These are phyloP conservation scores for Rubia yunnanensis DNA, from an alignment of 257 asterid genomes.

Conservation along the genomic window DNA sequence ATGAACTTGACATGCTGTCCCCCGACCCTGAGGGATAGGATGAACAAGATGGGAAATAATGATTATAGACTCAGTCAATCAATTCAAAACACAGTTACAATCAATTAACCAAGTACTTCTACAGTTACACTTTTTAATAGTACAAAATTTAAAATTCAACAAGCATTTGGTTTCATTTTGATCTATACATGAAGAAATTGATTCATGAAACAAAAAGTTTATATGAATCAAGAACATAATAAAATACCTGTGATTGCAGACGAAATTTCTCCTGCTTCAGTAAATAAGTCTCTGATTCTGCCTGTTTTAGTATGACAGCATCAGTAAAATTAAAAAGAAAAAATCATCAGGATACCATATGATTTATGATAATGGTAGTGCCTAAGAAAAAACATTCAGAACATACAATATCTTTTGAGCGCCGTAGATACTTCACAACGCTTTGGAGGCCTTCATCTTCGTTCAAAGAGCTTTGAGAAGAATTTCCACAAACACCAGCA, in stretches of 20 bases:
- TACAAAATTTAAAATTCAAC: background rate
- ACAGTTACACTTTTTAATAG: background rate
- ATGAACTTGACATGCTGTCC: background rate
- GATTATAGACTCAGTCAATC: background rate
- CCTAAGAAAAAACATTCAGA: background rate
- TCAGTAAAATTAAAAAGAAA: background rate
- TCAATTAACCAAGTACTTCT: background rate
- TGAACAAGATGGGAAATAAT: background rate
- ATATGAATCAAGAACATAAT: background rate
- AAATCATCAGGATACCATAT: background rate
- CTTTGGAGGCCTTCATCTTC: slow-evolving; percentile 68
- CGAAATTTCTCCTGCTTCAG: slow-evolving; percentile 80
- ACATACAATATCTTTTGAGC: slow-evolving; percentile 72
- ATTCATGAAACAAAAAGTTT: too few relatives aligned
- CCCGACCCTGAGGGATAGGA: background rate
- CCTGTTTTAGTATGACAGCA: slow-evolving; percentile 15
- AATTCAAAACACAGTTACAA: background rate
- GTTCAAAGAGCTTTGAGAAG: slow-evolving; percentile 29
- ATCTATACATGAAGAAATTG: too few relatives aligned
- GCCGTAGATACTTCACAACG: slow-evolving; percentile 78
- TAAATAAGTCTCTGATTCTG: slow-evolving; percentile 83
- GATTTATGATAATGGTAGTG: background rate
- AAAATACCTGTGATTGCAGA: slow-evolving; percentile 62
- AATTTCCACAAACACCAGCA: slow-evolving; percentile 47
- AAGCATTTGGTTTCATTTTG: too few relatives aligned